These are phyloP conservation scores for Gracilaria caudata DNA, from an alignment of 23 red algal genomes.

Conservation along the genomic window DNA sequence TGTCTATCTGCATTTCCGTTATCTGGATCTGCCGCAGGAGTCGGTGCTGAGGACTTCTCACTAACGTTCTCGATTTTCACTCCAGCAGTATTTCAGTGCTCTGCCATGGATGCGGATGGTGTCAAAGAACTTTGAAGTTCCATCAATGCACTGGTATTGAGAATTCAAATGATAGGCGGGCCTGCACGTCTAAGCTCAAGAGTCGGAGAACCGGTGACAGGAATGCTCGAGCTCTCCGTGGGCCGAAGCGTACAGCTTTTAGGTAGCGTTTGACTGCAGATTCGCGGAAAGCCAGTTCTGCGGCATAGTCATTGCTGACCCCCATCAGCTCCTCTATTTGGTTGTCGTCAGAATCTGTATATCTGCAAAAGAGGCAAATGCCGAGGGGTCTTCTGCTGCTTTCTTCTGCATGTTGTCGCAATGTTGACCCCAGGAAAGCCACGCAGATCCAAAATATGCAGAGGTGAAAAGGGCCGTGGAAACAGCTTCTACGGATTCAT, in stretches of 20 bases:
- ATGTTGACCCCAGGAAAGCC: constrained; percentile 91
- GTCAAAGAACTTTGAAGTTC: constrained; percentile 16
- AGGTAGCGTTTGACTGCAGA: constrained; percentile 90
- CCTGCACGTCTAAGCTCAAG: constrained; percentile 53
- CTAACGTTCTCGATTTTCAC: not conserved
- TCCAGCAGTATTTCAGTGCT: not conserved
- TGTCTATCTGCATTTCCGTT: not conserved
- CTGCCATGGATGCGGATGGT: not conserved
- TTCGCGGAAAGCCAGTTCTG: constrained; percentile 69
- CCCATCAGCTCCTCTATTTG: constrained; percentile 23
- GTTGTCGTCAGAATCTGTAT: constrained; percentile 14
- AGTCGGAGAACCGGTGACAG: constrained; percentile 75
- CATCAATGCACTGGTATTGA: constrained; percentile 6
- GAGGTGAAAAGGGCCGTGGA: constrained; percentile 62
- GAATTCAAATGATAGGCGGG: constrained; percentile 11
- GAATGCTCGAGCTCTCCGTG: constrained; percentile 70
- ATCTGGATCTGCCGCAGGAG: not conserved
- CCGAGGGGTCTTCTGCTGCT: constrained; percentile 13
- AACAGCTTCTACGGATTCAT: constrained; percentile 75
- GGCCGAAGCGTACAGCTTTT: constrained; percentile 87
- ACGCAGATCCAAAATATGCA: constrained; percentile 77
- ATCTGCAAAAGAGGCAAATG: constrained; percentile 10
- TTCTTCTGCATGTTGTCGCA: constrained; percentile 70
- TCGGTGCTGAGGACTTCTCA: not conserved
- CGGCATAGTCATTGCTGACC: constrained; percentile 6